Base-by-base conservation (phyloP, 1,284 basidiomycete genomes). In the Chondrostereum purpureum region DNA sequence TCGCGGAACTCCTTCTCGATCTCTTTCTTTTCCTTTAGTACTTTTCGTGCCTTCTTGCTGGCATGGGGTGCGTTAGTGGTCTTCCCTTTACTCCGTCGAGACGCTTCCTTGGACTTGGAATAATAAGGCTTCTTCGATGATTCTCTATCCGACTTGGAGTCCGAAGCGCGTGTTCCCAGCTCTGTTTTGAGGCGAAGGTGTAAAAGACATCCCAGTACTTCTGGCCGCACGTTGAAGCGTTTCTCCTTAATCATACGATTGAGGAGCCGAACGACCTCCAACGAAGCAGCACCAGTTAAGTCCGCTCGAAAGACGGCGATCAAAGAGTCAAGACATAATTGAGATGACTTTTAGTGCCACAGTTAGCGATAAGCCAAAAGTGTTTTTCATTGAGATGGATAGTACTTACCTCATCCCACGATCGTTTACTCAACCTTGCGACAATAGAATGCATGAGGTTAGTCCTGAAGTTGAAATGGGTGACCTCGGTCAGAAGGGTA, bases 241-340 rank as follows among this genome's bases (percentile, higher is more conserved):
- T 87, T 81, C 62, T 98, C 95, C 64, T 96, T 97, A 63, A 97
- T 83, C 88, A 98, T 98, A 45, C 94, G 83, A 53, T 96, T 94
- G 49, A 99, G 69, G 33, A 98, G 71, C 39, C 92, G 85, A 23
- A 99, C 92, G 46, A 89, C 71, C 60, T 97, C 92, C 42, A 98
- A 76, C 10, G 92, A 94, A 33, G 90, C 72, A 14, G 75, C 69
- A 21, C 93, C 92, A 5, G 81, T 83, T 14, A 76, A 65, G 67
- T 99, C 96, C 44, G 77, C 71, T 35, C 79, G 75, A 63, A 99
- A 90, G 22, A 98, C 83, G 45, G 73, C 70, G 56, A 88, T 82
- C 56, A 99, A 65, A 3, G 92, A 80, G 52, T 81, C 72, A 18
- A 90, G 77, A 61, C 95, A 96, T 37, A 86, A 69, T 55, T 92